Base-by-base conservation (phyloP, 2,329 filamentous ascomycete species). In the Sclerotinia nivalis region DNA sequence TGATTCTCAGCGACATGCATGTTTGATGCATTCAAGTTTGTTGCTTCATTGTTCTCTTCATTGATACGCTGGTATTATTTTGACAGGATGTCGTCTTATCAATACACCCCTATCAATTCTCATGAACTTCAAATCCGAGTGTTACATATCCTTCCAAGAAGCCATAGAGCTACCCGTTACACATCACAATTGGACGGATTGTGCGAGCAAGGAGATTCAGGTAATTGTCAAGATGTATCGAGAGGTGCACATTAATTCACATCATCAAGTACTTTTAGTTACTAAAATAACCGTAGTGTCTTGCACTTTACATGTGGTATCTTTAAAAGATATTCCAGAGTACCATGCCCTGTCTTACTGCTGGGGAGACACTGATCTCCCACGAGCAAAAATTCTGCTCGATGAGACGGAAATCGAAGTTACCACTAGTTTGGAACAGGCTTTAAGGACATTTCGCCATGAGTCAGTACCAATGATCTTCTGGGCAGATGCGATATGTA, bases 401-500 rank as follows among this genome's bases (percentile, higher is more conserved):
- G 50, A 70, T 49, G 72, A 70, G 34, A 47, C 40, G 43, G 45
- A 47, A n/a, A 25, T 69, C 18, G 43, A 61, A 40, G 60, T 73
- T 22, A 73, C 71, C 31, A 47, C 64, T 28, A 73, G 71, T 55
- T 58, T 73, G 18, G 66, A 71, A 50, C 45, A 47, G 2, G 72
- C 71, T 43, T 59, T 73, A 54, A 70, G 68, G 34, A 34, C 67
- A 55, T 60, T 73, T 40, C 65, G 70, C 13, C 62, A 45, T 66
- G n/a, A 47, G 45, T 31, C 52, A 40, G 31, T 43, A 28, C 8
- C 50, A 7, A 40, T 68, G 47, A 13, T 52, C 18, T 52, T 72
- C 13, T 72, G 71, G 71, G 40, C 69, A 34, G 70, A 71, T 61
- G 71, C 71, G 25, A 55, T 72, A 49, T 72, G 71, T 55, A 72